Evolutionary conservation across 2,329 filamentous ascomycete genomes (phyloP), one percentile per base, ranked within the genome.

Genomic region (Ambrosiella xylebori): DNA sequence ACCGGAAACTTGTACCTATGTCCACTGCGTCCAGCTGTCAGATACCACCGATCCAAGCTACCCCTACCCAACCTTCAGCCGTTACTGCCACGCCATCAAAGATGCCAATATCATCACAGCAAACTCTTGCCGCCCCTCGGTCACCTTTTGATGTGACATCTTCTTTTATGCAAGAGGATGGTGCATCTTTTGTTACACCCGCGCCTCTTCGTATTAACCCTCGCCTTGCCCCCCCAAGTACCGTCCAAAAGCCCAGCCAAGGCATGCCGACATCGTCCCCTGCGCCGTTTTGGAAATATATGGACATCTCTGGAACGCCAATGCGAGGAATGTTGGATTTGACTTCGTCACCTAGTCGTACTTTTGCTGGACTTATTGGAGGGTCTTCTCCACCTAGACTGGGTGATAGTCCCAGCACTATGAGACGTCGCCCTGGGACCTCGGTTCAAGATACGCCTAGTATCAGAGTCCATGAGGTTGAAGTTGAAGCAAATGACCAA

Each of bases 221-320:
- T 37, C 80, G 79, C 63, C 76, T 91, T 45, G 86, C 84, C 1
- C 88, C 88, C 37, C 86, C 87, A 0, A 89, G 85, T 65, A 91
- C 87, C 5, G 81, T 85, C 4, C 85, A 90, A 66, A 76, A 86
- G 58, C 88, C 88, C 8, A 90, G 85, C 66, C 85, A 89, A 65
- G 87, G 88, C 68, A 88, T 91, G 79, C 86, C 87, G 39, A 89
- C 88, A 51, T 88, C 84, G 64, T 89, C 85, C 38, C 88, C 88
- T 0, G 88, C 88, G 0, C 86, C 87, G 0, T 93, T 94, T 69
- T 94, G 88, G 88, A 89, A 87, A 68, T 93, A 86, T 68, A 82
- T 85, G 45, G 85, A 89, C 63, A 78, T 88, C 60, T 79, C 80
- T 35, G 87, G 82, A 68, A 90, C 86, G 1, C 86, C 86, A 1